Evolutionary conservation across 768 basidiomycete genomes (phyloP).

Genomic region (Phanerochaete sordida): DNA sequence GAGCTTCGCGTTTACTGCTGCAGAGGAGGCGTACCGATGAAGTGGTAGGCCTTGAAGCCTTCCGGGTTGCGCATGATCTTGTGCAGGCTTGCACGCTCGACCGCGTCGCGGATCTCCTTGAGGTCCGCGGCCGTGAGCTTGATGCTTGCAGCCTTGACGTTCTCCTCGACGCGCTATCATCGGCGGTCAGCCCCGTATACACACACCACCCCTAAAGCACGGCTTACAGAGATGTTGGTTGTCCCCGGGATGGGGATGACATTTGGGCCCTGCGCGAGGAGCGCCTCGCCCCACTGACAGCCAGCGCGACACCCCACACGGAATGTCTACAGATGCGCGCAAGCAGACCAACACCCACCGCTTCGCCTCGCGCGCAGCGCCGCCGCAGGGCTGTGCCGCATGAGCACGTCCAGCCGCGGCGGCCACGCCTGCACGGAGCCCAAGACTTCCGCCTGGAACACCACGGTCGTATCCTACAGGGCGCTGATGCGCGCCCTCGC

Average conservation of each 20-base stretch:
- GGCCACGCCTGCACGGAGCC: too few species aligned
- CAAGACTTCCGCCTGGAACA: too few species aligned
- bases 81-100: background rate
- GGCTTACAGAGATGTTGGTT: background rate
- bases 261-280: conserved; percentile 22
- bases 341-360: too few species aligned
- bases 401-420: too few species aligned
- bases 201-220: background rate
- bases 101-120: conserved; percentile 6
- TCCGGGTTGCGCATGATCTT: conserved; percentile 1
- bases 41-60: background rate
- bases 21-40: conserved; percentile 9
- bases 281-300: too few species aligned
- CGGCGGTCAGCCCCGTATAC: background rate
- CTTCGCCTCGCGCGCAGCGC: too few species aligned
- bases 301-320: too few species aligned
- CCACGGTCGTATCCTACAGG: too few species aligned
- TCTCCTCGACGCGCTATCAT: conserved; percentile 15
- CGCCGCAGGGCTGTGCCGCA: too few species aligned
- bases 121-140: conserved; percentile 6
- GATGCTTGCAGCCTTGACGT: conserved; percentile 2
- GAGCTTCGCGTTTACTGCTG: too few species aligned
- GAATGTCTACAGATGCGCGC: too few species aligned
- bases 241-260: conserved; percentile 25
- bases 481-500: too few species aligned